A percentile compares a stretch with the other conserved stretches of the same genome.
Conservation (phyloP, 108 stramenopile genomes). For the Cyclotella cryptica region DNA sequence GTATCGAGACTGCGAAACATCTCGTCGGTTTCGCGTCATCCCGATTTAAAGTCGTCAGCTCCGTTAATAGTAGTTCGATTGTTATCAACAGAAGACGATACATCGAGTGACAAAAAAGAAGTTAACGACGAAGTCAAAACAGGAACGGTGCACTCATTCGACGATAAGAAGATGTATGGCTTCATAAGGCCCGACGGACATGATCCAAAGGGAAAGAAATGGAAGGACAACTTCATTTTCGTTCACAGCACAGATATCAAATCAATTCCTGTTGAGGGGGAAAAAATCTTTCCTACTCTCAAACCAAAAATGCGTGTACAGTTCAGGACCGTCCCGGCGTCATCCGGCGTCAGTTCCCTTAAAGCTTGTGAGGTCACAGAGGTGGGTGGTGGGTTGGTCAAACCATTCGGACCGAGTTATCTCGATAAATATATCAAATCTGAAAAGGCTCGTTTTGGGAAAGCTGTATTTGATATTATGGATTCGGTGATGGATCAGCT, state of each 20-base stretch:
- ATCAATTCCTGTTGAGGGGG: neutral
- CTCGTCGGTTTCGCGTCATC: neutral
- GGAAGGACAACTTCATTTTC: neutral
- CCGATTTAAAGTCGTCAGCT: neutral
- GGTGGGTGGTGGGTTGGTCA: slow-evolving; percentile 22
- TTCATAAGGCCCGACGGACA: slow-evolving; percentile 3
- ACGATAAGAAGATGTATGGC: neutral
- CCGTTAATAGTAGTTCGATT: neutral
- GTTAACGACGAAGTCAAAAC: neutral
- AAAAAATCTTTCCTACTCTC: slow-evolving; percentile 3
- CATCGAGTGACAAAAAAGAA: neutral
- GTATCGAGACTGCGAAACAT: neutral
- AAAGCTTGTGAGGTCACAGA: slow-evolving; percentile 28
- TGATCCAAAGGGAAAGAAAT: neutral
- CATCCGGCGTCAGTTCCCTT: neutral
- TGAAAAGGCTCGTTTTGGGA: slow-evolving; percentile 32
- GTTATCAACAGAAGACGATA: neutral
- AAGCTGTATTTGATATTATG: slow-evolving; percentile 31
- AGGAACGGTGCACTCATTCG: neutral
- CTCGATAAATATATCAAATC: slow-evolving; percentile 12
- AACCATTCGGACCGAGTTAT: slow-evolving; percentile 9
- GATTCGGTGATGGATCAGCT: slow-evolving; percentile 23
- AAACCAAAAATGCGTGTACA: slow-evolving; percentile 19
- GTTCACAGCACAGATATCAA: slow-evolving; percentile 2
- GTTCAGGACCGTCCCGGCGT: slow-evolving; percentile 36